phyloP scores from a whole-genome alignment of 345 rosid genomes.

The Iberis pinnata region DNA sequence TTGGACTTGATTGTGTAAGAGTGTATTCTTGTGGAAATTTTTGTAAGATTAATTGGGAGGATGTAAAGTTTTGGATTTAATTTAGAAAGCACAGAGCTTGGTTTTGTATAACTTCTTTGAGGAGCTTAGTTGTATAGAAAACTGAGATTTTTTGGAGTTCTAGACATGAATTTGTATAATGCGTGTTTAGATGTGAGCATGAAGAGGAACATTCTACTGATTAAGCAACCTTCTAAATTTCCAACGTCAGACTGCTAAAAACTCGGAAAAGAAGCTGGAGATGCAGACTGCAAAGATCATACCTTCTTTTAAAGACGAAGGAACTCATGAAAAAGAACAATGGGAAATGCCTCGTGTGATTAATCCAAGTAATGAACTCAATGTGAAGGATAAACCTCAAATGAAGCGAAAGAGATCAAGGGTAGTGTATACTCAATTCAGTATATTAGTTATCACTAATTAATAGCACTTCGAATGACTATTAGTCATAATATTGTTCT shows the following conservation, averaged over 20 bases:
- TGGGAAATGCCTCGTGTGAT: conserved; percentile 20
- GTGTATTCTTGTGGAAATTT: background rate
- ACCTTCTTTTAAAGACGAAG: conserved; percentile 24
- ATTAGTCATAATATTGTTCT: background rate
- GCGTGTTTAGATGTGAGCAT: conserved; percentile 61
- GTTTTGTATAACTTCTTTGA: background rate
- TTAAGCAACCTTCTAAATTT: conserved; percentile 70
- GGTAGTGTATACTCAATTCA: conserved; percentile 37
- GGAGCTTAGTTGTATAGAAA: conserved; percentile 1
- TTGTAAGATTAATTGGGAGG: background rate
- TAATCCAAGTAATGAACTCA: conserved; percentile 28
- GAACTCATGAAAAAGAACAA: conserved; percentile 34
- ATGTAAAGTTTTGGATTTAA: background rate
- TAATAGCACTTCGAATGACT: background rate
- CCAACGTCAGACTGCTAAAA: conserved; percentile 55
- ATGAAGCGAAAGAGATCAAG: conserved; percentile 79
- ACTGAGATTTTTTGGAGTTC: too few relatives aligned
- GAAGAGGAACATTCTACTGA: conserved; percentile 61
- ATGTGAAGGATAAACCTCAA: conserved; percentile 55
- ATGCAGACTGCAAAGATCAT: conserved; percentile 34
- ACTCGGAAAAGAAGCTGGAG: conserved; percentile 46
- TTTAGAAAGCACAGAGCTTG: background rate
- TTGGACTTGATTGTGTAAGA: background rate
- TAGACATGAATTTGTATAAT: background rate
- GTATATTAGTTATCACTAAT: background rate